Base-by-base conservation (phyloP, 805 yeast genomes). In the Wilhelminamyces savonicus region DNA sequence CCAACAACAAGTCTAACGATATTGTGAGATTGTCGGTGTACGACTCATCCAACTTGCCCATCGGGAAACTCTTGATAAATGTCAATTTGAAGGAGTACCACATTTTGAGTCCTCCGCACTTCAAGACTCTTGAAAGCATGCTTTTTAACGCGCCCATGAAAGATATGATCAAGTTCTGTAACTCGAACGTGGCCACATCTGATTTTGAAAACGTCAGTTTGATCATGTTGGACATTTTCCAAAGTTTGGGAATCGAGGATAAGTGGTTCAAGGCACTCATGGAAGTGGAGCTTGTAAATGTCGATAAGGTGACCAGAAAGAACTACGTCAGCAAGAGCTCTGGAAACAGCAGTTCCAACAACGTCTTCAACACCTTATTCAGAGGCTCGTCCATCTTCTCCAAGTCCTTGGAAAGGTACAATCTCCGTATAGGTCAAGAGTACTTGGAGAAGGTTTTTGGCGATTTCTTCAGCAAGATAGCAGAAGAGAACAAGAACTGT, bases 351-450 rank as follows among this genome's bases (percentile, higher is more conserved):
- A 47, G 61, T 9, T 55, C 62, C 24, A 56, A 50, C 28, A 71
- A 72, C 39, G 53, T 76, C 3, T 69, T 73, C 39, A 78, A 74
- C 39, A 70, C 84, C 0, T 50, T 85, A 11, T 90, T 90, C 47
- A 67, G 98, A 42, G 95, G 96, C 0, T 82, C 85, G 33, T 78
- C 95, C 1, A 66, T 90, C 4, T 65, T 92, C 36, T 79, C 95
- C 0, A 84, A 84, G 49, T 69, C 95, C 0, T 52, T 88, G 31
- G 98, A 90, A 45, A 67, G 73, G 35, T 86, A 77, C 48, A 78
- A 82, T 49, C 66, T 80, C 23, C 62, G 90, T 44, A 66, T 81
- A 13, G 97, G 97, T 1, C 80, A 74, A 36, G 87, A 80, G 36
- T 85, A 84, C 46, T 51, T 92, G 20, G 82, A 80, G 34, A 71